Evolutionary conservation across 2,329 filamentous ascomycete species (phyloP).

Genomic region (Lachnum nothofagi): DNA sequence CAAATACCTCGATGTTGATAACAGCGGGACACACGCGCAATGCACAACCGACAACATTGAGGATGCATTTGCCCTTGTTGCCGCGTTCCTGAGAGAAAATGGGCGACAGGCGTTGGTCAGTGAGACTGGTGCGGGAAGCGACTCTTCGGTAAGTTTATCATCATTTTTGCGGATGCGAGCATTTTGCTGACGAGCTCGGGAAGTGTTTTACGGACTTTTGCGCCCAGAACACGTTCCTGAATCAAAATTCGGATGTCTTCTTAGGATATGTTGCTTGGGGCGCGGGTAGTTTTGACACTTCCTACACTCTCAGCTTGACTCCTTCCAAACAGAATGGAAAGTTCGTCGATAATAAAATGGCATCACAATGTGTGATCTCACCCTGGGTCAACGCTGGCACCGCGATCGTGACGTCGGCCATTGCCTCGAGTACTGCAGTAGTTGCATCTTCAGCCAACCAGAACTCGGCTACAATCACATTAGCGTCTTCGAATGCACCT

Average conservation of each 20-base stretch:
- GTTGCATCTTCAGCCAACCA: neutral
- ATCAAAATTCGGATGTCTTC: conserved; percentile 34
- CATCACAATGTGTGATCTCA: conserved; percentile 23
- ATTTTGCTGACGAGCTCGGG: neutral
- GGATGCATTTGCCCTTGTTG: conserved; percentile 42
- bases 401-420: conserved; percentile 4
- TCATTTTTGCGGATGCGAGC: neutral
- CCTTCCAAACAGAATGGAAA: conserved; percentile 22
- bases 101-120: conserved; percentile 44
- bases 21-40: conserved; percentile 46
- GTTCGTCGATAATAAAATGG: conserved; percentile 22
- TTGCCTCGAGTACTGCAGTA: neutral
- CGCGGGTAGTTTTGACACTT: conserved; percentile 32
- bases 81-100: conserved; percentile 43
- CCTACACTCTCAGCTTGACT: conserved; percentile 22
- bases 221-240: conserved; percentile 22
- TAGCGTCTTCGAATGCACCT: too few relatives aligned
- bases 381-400: conserved; percentile 20
- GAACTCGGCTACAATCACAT: too few relatives aligned
- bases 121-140: conserved; percentile 43
- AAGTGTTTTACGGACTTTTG: conserved; percentile 25
- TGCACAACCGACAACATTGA: conserved; percentile 50
- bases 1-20: conserved; percentile 56
- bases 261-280: conserved; percentile 36
- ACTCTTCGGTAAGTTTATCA: conserved; percentile 12